Evolutionary conservation across 78 protist species (phyloP).

Genomic region (Tieghemostelium lacteum): DNA sequence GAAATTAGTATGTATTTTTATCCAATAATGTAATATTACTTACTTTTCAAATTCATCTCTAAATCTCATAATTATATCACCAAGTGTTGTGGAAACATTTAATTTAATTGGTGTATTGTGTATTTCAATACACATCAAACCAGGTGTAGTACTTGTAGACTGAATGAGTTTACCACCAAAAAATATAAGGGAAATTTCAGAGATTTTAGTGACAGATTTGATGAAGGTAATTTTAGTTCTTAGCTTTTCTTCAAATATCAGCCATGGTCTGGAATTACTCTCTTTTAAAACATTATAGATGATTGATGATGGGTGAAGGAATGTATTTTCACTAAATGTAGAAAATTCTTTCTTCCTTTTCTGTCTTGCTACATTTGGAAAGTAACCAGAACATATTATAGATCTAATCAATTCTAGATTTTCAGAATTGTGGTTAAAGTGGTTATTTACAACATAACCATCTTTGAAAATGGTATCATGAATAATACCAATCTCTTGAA

Average conservation of each 20-base stretch:
- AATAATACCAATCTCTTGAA: slow-evolving; percentile 1
- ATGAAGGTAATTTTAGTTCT: slow-evolving; percentile 21
- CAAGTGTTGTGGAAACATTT: background rate
- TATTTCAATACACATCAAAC: background rate
- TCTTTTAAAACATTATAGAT: slow-evolving; percentile 8
- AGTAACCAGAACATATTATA: slow-evolving; percentile 84
- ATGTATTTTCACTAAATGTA: slow-evolving; percentile 22
- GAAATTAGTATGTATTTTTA: background rate
- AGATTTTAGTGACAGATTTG: slow-evolving; percentile 3
- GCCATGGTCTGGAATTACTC: slow-evolving; percentile 11
- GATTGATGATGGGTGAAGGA: slow-evolving; percentile 36
- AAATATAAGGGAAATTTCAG: slow-evolving; percentile 10
- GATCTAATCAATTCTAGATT: slow-evolving; percentile 63
- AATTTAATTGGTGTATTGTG: slow-evolving; percentile 25
- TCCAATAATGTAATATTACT: background rate
- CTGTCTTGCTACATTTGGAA: slow-evolving; percentile 85
- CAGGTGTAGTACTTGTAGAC: background rate
- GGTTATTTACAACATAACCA: background rate
- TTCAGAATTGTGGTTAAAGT: slow-evolving; percentile 1
- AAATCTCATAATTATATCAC: slow-evolving; percentile 3
- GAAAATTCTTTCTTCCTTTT: slow-evolving; percentile 20
- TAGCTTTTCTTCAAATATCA: slow-evolving; percentile 43
- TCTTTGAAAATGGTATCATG: background rate
- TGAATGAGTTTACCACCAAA: slow-evolving; percentile 4
- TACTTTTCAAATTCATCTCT: slow-evolving; percentile 25